Evolutionary conservation across 2,329 filamentous ascomycete genomes (phyloP).

Genomic region (Paradendryphiella salina): DNA sequence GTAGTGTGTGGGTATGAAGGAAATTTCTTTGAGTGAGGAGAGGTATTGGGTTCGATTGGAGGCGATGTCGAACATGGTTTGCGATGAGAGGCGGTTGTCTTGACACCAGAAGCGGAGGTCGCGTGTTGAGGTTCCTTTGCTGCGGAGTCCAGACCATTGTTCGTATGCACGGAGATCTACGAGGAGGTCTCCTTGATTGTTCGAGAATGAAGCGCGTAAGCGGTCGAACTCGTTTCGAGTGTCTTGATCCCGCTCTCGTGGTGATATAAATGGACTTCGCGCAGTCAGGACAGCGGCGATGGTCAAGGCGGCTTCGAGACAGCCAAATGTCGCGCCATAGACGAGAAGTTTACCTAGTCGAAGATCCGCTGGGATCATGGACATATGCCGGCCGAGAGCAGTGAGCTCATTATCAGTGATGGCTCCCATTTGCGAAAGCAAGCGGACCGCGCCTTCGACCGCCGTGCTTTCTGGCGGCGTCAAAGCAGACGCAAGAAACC

Average conservation of each 20-base stretch:
- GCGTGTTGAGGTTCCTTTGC: constrained; percentile 59
- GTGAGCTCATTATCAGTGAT: constrained; percentile 85
- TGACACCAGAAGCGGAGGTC: constrained; percentile 78
- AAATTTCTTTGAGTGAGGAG: constrained; percentile 80
- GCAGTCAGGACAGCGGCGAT: constrained; percentile 92
- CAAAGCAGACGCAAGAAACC: constrained; percentile 81
- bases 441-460: constrained; percentile 79
- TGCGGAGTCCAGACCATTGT: constrained; percentile 72
- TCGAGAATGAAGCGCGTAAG: constrained; percentile 72
- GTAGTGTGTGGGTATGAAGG: constrained; percentile 64
- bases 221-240: constrained; percentile 80
- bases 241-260: constrained; percentile 79
- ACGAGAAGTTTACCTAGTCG: constrained; percentile 94
- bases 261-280: constrained; percentile 82
- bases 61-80: constrained; percentile 84
- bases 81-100: constrained; percentile 79
- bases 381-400: constrained; percentile 87
- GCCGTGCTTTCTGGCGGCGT: constrained; percentile 85
- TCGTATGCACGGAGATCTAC: constrained; percentile 85
- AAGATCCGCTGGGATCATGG: constrained; percentile 91
- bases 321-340: constrained; percentile 91
- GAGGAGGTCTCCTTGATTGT: constrained; percentile 81
- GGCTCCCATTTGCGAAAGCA: constrained; percentile 84
- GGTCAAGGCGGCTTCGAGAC: constrained; percentile 82
- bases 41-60: constrained; percentile 86